phyloP scores from a whole-genome alignment of 2,329 filamentous ascomycete species.

The Fusarium tanahbumbuense region DNA sequence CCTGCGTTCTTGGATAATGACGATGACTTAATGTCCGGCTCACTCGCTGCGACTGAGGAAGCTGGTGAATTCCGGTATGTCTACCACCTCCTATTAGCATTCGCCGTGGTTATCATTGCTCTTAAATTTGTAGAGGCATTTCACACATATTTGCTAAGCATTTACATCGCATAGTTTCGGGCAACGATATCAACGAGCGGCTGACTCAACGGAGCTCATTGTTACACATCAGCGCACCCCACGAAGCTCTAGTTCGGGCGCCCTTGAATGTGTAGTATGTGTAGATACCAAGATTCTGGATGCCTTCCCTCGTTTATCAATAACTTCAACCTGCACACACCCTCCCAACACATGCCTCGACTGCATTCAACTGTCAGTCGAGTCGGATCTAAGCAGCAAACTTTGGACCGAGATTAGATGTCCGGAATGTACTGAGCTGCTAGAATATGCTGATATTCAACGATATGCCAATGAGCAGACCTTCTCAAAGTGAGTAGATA shows the following conservation, averaged over 20 bases:
- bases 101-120: not conserved
- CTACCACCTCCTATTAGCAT: not conserved
- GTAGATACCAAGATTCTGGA: slow-evolving; percentile 46
- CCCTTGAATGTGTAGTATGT: slow-evolving; percentile 54
- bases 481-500: slow-evolving; percentile 54
- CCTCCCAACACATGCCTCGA: slow-evolving; percentile 50
- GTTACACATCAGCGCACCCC: slow-evolving; percentile 49
- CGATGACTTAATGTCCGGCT: slow-evolving; percentile 28
- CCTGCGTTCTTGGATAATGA: slow-evolving; percentile 41
- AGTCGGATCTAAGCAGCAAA: slow-evolving; percentile 49
- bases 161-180: slow-evolving; percentile 44
- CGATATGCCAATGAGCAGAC: slow-evolving; percentile 57
- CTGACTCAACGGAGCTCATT: slow-evolving; percentile 44
- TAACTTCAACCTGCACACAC: slow-evolving; percentile 52
- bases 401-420: slow-evolving; percentile 62
- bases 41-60: slow-evolving; percentile 28
- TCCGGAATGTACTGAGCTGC: slow-evolving; percentile 59
- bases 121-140: not conserved
- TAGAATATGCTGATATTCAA: slow-evolving; percentile 60
- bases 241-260: slow-evolving; percentile 35
- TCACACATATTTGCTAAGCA: slow-evolving; percentile 20
- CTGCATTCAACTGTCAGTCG: slow-evolving; percentile 52
- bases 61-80: slow-evolving; percentile 51
- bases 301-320: slow-evolving; percentile 49
- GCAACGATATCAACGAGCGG: slow-evolving; percentile 50